Conservation (phyloP, 2,329 filamentous ascomycete genomes). For the Stagonosporopsis cucurbitacearum region DNA sequence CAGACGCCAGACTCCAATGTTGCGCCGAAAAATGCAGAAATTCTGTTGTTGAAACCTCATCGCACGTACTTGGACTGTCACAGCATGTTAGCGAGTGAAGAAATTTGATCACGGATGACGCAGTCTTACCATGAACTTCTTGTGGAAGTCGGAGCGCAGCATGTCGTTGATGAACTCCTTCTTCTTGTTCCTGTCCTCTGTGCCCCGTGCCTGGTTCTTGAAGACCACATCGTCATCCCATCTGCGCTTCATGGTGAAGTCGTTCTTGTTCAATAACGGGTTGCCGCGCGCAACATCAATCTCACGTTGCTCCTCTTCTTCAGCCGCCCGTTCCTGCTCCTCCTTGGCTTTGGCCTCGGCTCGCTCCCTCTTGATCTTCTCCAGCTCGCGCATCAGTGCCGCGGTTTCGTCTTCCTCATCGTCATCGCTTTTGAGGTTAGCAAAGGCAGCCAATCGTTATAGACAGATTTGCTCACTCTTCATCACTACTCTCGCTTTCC, state of each 20-base stretch:
- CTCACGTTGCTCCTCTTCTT: constrained; percentile 83
- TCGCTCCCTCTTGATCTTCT: constrained; percentile 89
- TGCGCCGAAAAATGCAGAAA: constrained; percentile 10
- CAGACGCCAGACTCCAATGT: constrained; percentile 21
- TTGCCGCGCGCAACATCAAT: constrained; percentile 91
- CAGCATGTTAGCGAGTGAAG: constrained; percentile 17
- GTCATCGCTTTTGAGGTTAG: constrained; percentile 45
- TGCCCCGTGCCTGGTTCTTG: constrained; percentile 96
- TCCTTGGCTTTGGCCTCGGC: constrained; percentile 81
- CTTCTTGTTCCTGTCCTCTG: constrained; percentile 87
- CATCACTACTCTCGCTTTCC: constrained; percentile 61
- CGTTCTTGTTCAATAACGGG: constrained; percentile 83
- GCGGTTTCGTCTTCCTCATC: constrained; percentile 81
- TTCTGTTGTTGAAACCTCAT: constrained; percentile 30
- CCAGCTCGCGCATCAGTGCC: constrained; percentile 88
- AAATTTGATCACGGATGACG: not conserved
- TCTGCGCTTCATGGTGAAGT: constrained; percentile 88
- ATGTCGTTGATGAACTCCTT: constrained; percentile 98
- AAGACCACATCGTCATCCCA: constrained; percentile 99
- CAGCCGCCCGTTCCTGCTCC: constrained; percentile 80
- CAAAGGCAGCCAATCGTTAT: not conserved
- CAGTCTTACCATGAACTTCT: constrained; percentile 81
- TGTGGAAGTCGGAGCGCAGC: constrained; percentile 94
- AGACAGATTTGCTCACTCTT: constrained; percentile 55
- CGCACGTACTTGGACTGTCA: constrained; percentile 48